Evolutionary conservation across 345 rosid genomes (phyloP).

Genomic region (Nasturtium officinale): DNA sequence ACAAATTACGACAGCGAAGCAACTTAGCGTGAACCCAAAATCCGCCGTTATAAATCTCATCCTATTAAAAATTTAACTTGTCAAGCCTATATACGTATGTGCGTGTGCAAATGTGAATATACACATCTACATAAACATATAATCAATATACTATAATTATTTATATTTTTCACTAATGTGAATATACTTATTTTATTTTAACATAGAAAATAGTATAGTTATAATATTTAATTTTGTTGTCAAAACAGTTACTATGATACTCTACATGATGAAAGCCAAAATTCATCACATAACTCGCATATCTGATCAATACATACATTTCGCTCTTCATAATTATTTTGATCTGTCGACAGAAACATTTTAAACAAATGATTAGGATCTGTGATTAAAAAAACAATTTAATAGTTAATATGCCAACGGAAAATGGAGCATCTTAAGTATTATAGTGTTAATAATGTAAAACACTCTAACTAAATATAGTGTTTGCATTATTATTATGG

Average conservation of each 20-base stretch:
- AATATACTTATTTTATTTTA: neutral
- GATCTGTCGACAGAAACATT: neutral
- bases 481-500: neutral
- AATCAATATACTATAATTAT: too few relatives aligned
- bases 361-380: neutral
- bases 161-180: neutral
- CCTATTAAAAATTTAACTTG: neutral
- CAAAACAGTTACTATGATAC: neutral
- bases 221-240: too few relatives aligned
- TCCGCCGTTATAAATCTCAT: slow-evolving; percentile 26
- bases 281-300: neutral
- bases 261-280: neutral
- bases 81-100: too few relatives aligned
- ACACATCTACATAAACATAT: neutral
- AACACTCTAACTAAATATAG: neutral
- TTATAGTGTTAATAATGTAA: neutral
- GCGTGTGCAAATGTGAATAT: neutral
- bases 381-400: neutral
- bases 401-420: neutral
- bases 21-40: slow-evolving; percentile 28
- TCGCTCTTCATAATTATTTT: neutral
- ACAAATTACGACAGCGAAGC: slow-evolving; percentile 22
- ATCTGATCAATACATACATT: neutral
- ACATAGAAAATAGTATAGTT: neutral
- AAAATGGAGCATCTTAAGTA: neutral